These are phyloP conservation scores for Agaricus subrufescens DNA, from an alignment of 768 basidiomycete genomes.

Conservation along the genomic window DNA sequence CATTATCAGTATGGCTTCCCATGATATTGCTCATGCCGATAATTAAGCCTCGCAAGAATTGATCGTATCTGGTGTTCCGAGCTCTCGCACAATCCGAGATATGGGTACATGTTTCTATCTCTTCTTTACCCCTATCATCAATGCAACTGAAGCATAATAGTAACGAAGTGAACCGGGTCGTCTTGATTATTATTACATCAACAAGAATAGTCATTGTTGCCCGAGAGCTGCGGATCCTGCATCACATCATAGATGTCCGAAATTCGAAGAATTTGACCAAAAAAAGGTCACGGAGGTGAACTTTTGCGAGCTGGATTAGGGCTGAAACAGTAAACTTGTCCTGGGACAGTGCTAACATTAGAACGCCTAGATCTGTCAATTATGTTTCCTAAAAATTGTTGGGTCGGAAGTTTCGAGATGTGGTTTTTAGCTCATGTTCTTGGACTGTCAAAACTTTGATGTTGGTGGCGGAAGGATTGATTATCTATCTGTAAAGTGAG, in stretches of 20 bases:
- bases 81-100: not conserved
- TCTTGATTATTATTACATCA: not conserved
- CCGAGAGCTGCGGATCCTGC: not conserved
- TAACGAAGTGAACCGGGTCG: conserved; percentile 2
- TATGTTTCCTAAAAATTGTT: not conserved
- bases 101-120: not conserved
- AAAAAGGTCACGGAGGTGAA: too few species aligned
- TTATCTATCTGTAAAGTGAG: not conserved
- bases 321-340: not conserved
- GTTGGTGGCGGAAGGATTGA: conserved; percentile 8
- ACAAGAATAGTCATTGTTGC: not conserved
- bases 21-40: not conserved
- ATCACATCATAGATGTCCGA: too few species aligned
- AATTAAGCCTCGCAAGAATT: not conserved
- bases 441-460: not conserved
- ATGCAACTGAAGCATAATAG: not conserved
- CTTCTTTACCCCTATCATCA: not conserved
- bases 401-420: conserved; percentile 9
- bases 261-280: too few species aligned
- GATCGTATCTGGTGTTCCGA: conserved; percentile 7
- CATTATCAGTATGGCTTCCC: conserved; percentile 10
- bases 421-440: conserved; percentile 8
- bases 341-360: not conserved
- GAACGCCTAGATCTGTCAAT: conserved; percentile 4
- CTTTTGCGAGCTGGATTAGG: too few species aligned